phyloP scores from a whole-genome alignment of 768 basidiomycete genomes.

The Podaxis pistillaris region DNA sequence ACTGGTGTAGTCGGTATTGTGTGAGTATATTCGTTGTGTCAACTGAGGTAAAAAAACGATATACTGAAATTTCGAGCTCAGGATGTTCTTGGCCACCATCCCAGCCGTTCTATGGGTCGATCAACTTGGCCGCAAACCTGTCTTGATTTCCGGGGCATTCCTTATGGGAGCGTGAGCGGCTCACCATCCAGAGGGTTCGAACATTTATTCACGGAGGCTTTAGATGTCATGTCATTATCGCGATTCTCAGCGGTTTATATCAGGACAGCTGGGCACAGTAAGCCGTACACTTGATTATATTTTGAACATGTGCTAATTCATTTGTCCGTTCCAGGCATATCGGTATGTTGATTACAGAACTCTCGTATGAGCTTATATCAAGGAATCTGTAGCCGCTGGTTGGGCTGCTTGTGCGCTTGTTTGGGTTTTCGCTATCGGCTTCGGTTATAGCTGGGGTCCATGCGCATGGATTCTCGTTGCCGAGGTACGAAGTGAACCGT shows the following conservation, averaged over 20 bases:
- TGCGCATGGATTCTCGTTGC: slow-evolving; percentile 78
- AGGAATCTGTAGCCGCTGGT: slow-evolving; percentile 49
- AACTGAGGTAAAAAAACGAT: background rate
- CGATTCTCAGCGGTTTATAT: slow-evolving; percentile 60
- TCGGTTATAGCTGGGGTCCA: slow-evolving; percentile 81
- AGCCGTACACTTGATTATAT: slow-evolving; percentile 20
- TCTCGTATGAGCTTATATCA: background rate
- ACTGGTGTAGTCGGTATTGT: slow-evolving; percentile 78
- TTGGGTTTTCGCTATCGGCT: slow-evolving; percentile 75
- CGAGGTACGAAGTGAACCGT: slow-evolving; percentile 35
- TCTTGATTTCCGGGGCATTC: slow-evolving; percentile 71
- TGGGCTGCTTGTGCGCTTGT: slow-evolving; percentile 71
- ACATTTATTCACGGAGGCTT: background rate
- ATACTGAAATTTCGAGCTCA: slow-evolving; percentile 20
- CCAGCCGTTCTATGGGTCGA: slow-evolving; percentile 84
- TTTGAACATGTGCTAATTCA: slow-evolving; percentile 6
- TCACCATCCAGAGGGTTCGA: background rate
- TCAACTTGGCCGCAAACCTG: slow-evolving; percentile 71
- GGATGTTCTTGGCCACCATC: slow-evolving; percentile 76
- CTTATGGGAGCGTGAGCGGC: slow-evolving; percentile 57
- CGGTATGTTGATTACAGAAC: slow-evolving; percentile 22
- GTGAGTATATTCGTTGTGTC: slow-evolving; percentile 35
- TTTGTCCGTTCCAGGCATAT: slow-evolving; percentile 25
- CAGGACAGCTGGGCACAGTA: slow-evolving; percentile 52
- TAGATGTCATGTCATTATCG: slow-evolving; percentile 70